Conservation (phyloP, 2,329 filamentous ascomycete species). For the Sclerotinia borealis region DNA sequence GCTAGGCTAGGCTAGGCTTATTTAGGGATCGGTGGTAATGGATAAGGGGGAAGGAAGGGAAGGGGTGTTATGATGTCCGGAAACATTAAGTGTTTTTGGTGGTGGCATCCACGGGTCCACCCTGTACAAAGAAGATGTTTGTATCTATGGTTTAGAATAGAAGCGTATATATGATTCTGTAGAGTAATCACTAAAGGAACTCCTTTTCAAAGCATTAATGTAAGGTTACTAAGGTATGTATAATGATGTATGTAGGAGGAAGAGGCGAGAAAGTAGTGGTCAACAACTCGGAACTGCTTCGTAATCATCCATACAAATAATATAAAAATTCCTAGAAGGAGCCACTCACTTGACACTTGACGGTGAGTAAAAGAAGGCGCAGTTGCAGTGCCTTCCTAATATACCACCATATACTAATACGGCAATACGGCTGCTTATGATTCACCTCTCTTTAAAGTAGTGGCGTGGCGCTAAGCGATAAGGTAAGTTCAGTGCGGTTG, state of each 20-base stretch:
- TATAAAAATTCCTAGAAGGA: not conserved
- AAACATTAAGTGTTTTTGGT: not conserved
- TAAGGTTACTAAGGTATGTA: too few relatives aligned
- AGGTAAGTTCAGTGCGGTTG: not conserved
- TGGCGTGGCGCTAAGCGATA: conserved; percentile 12
- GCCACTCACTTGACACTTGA: not conserved
- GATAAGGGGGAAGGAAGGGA: not conserved
- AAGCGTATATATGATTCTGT: too few relatives aligned
- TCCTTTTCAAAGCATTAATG: too few relatives aligned
- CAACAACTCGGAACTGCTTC: not conserved
- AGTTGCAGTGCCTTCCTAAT: not conserved
- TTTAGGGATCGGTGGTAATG: not conserved
- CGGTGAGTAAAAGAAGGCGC: conserved; percentile 5
- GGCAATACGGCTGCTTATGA: not conserved
- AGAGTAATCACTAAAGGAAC: too few relatives aligned
- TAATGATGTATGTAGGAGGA: not conserved
- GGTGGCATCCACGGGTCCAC: not conserved
- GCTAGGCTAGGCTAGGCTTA: not conserved
- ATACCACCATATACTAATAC: too few relatives aligned
- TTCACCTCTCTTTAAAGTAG: not conserved
- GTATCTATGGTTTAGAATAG: not conserved
- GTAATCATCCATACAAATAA: not conserved
- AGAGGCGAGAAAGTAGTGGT: too few relatives aligned
- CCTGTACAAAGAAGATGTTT: too few relatives aligned
- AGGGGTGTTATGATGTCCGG: not conserved